Evolutionary conservation across 192 early-diverging fungal genomes (phyloP).

Genomic region (Radiomyces spectabilis): DNA sequence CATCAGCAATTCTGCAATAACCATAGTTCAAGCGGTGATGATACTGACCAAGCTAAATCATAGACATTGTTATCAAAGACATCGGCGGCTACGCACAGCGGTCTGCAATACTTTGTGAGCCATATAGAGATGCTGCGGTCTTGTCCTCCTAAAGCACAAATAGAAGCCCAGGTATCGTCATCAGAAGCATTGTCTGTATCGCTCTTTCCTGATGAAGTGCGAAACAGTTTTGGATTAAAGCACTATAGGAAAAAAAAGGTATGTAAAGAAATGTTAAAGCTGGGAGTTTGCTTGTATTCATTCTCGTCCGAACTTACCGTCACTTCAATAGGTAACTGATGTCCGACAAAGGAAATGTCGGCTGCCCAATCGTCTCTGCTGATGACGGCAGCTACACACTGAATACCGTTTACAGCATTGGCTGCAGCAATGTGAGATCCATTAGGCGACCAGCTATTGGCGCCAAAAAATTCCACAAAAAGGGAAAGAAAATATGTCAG

Average conservation of each 20-base stretch:
- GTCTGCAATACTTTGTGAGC: slow-evolving; percentile 67
- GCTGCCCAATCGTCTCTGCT: slow-evolving; percentile 67
- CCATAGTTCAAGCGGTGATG: background rate
- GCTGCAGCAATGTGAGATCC: slow-evolving; percentile 88
- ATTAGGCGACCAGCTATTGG: slow-evolving; percentile 87
- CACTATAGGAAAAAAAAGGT: slow-evolving; percentile 18
- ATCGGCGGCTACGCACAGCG: slow-evolving; percentile 62
- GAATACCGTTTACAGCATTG: slow-evolving; percentile 76
- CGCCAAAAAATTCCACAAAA: no score
- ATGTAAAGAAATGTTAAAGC: background rate
- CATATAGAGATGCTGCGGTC: slow-evolving; percentile 85
- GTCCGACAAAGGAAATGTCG: slow-evolving; percentile 83
- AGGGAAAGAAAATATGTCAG: no score
- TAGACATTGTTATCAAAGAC: slow-evolving; percentile 79
- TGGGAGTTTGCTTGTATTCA: no score
- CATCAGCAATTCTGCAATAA: no score
- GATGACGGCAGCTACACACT: slow-evolving; percentile 78
- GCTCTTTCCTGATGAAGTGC: background rate
- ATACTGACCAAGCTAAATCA: slow-evolving; percentile 75
- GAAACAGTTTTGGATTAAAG: slow-evolving; percentile 82
- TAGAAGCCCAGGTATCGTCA: slow-evolving; percentile 34
- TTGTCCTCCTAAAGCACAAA: slow-evolving; percentile 87
- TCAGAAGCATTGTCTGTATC: slow-evolving; percentile 17
- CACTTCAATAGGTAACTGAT: slow-evolving; percentile 80
- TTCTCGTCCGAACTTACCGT: no score